phyloP scores from a whole-genome alignment of 441 rosid species.

The Kokia cookei region DNA sequence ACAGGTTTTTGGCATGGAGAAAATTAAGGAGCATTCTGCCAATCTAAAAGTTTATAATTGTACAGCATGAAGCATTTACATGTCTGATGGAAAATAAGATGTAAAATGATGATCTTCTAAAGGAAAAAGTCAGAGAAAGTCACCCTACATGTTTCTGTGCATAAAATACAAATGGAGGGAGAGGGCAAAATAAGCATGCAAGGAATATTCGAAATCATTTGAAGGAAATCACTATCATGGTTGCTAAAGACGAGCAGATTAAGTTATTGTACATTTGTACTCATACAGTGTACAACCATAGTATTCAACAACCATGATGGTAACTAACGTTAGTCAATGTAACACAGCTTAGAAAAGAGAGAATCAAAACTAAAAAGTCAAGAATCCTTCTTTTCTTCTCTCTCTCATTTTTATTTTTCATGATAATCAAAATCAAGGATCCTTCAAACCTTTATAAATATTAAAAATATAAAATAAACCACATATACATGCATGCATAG shows the following conservation, averaged over 20 bases:
- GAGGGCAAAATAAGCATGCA: neutral
- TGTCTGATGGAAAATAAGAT: neutral
- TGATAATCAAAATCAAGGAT: neutral
- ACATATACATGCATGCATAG: neutral
- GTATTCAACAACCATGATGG: neutral
- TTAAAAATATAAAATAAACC: neutral
- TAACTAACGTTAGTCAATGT: neutral
- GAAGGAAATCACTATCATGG: neutral
- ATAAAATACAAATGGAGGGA: neutral
- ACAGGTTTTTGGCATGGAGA: neutral
- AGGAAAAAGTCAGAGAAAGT: neutral
- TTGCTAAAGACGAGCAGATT: neutral
- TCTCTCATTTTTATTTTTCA: neutral
- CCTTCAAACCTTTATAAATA: neutral
- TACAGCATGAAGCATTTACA: neutral
- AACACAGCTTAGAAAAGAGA: neutral
- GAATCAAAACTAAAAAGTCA: neutral
- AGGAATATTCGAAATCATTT: neutral
- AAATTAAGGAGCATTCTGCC: conserved; percentile 7
- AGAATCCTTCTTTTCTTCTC: neutral
- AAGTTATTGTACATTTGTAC: neutral
- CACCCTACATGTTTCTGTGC: neutral
- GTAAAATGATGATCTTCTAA: neutral
- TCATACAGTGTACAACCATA: neutral
- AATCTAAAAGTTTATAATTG: neutral